phyloP scores from a whole-genome alignment of 176 grass and related monocot species.

The Paspalum notatum region DNA sequence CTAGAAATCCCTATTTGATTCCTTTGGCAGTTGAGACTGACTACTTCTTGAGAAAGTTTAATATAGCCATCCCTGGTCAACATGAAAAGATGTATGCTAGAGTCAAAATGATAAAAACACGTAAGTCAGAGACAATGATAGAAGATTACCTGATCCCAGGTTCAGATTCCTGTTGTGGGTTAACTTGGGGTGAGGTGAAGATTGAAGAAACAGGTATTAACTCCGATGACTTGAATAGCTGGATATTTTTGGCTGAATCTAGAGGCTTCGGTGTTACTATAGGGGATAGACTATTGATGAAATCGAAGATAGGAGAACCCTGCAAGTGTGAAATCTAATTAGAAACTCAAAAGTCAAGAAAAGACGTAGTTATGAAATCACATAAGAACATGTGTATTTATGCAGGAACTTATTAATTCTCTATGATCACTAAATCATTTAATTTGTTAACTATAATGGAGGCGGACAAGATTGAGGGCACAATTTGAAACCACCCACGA shows the following conservation, averaged over 20 bases:
- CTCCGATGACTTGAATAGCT: slow-evolving; percentile 50
- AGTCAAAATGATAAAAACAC: slow-evolving; percentile 13
- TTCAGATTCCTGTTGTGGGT: slow-evolving; percentile 51
- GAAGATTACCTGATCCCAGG: slow-evolving; percentile 41
- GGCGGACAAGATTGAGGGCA: neutral
- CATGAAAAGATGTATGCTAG: slow-evolving; percentile 18
- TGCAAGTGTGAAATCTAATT: slow-evolving; percentile 19
- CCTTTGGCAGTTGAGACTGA: slow-evolving; percentile 38
- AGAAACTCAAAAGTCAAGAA: neutral
- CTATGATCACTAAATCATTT: neutral
- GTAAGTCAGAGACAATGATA: neutral
- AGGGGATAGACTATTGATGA: slow-evolving; percentile 65
- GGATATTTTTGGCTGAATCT: slow-evolving; percentile 46
- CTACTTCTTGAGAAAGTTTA: slow-evolving; percentile 38
- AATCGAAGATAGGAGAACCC: slow-evolving; percentile 50
- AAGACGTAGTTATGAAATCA: neutral
- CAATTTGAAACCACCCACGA: neutral
- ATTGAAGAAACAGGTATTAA: slow-evolving; percentile 57
- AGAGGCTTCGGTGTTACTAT: slow-evolving; percentile 50
- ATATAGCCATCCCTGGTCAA: slow-evolving; percentile 43
- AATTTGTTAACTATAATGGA: neutral
- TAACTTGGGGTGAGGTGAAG: slow-evolving; percentile 58
- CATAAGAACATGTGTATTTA: neutral
- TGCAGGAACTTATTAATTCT: neutral
- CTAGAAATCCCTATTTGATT: slow-evolving; percentile 38